phyloP scores from a whole-genome alignment of 305 asterid genomes.

The Fraxinus nigra region DNA sequence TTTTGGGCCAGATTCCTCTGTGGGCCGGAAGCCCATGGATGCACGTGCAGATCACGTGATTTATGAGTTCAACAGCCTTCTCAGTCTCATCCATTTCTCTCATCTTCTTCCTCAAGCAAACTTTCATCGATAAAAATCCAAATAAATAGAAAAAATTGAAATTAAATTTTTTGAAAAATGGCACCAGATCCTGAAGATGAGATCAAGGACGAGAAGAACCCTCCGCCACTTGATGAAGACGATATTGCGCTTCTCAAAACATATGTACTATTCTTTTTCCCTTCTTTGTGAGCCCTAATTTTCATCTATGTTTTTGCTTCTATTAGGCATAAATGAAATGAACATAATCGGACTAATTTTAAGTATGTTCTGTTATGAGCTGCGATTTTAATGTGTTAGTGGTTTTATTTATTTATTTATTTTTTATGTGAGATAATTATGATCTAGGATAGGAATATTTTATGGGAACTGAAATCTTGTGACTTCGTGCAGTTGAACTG shows the following conservation, averaged over 20 bases:
- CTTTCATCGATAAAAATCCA: conserved; percentile 1
- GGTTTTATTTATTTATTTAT: not conserved
- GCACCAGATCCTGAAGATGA: conserved; percentile 65
- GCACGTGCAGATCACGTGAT: conserved; percentile 9
- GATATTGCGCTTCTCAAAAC: conserved; percentile 70
- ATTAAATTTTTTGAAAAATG: conserved; percentile 28
- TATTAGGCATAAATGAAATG: not conserved
- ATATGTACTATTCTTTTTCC: conserved; percentile 34
- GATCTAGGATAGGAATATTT: conserved; percentile 5
- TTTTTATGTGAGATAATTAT: not conserved
- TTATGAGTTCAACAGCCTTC: not conserved
- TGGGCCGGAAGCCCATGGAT: not conserved
- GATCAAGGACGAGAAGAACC: conserved; percentile 84
- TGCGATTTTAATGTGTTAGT: not conserved
- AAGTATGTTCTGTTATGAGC: not conserved
- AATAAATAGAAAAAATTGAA: not conserved
- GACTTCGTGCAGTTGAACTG: not conserved
- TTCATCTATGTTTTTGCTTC: not conserved
- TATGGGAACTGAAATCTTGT: not conserved
- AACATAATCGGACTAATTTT: not conserved
- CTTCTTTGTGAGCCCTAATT: conserved; percentile 20
- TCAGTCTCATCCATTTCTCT: not conserved
- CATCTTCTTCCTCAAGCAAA: conserved; percentile 32
- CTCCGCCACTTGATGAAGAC: conserved; percentile 68
- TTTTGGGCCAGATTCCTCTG: not conserved